Percentiles rank a stretch among this genome's conserved stretches.
Conservation (phyloP, 192 early-diverging fungal species). For the Backusella parvicylindrica region DNA sequence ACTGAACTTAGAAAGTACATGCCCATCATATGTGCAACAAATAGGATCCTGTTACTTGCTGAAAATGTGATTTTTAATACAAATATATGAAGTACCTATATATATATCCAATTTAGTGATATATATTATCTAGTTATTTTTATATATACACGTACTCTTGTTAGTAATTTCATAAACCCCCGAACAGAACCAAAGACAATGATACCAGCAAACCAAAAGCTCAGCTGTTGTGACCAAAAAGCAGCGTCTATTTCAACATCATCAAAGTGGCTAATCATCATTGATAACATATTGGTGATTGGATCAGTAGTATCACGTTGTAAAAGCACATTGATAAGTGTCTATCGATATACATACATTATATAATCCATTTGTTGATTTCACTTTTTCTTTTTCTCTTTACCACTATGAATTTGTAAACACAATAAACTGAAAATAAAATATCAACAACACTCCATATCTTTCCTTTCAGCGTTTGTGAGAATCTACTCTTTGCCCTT, state of each 20-base stretch:
- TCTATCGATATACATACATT: slow-evolving; percentile 34
- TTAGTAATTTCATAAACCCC: slow-evolving; percentile 79
- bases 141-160: slow-evolving; percentile 41
- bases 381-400: not conserved
- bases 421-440: slow-evolving; percentile 86
- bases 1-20: slow-evolving; percentile 92
- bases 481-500: slow-evolving; percentile 12
- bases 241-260: slow-evolving; percentile 68
- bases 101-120: too few species aligned
- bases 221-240: slow-evolving; percentile 89
- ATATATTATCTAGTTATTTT: not conserved
- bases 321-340: slow-evolving; percentile 76
- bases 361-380: not conserved
- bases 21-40: slow-evolving; percentile 87
- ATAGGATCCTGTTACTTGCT: slow-evolving; percentile 70
- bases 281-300: slow-evolving; percentile 73
- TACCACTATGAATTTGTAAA: slow-evolving; percentile 84
- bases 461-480: slow-evolving; percentile 49
- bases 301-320: slow-evolving; percentile 77
- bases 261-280: slow-evolving; percentile 60
- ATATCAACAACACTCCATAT: slow-evolving; percentile 81
- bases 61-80: slow-evolving; percentile 58
- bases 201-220: slow-evolving; percentile 87
- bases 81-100: slow-evolving; percentile 66
- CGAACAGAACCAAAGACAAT: slow-evolving; percentile 90